Evolutionary conservation across 2,329 filamentous ascomycete species (phyloP).

Genomic region (Penicillium sclerotiorum): DNA sequence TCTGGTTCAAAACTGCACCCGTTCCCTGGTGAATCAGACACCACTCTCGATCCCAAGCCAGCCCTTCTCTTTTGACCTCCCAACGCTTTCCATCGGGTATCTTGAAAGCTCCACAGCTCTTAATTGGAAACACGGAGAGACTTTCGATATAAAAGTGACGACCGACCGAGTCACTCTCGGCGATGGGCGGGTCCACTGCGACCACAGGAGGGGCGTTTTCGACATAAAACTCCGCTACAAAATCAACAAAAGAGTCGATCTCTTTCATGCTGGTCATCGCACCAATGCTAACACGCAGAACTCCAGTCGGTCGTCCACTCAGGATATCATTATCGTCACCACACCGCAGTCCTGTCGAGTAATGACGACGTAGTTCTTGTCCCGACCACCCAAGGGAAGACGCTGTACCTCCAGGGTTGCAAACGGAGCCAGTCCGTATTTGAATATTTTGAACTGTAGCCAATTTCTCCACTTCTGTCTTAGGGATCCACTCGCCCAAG

Average conservation of each 20-base stretch:
- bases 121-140: constrained; percentile 84
- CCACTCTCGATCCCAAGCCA: constrained; percentile 97
- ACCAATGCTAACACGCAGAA: constrained; percentile 82
- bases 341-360: constrained; percentile 81
- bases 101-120: constrained; percentile 82
- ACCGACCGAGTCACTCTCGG: constrained; percentile 14
- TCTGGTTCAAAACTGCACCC: constrained; percentile 82
- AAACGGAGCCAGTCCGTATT: constrained; percentile 83
- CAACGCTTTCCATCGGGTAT: constrained; percentile 68
- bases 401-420: constrained; percentile 87
- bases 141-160: constrained; percentile 59
- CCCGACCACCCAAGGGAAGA: constrained; percentile 70
- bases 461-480: constrained; percentile 84
- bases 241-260: constrained; percentile 70
- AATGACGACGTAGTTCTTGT: constrained; percentile 83
- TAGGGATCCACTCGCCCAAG: constrained; percentile 73
- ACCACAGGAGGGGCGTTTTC: constrained; percentile 32
- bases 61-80: constrained; percentile 78
- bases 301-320: constrained; percentile 81
- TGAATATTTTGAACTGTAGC: constrained; percentile 78
- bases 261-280: constrained; percentile 84
- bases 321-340: constrained; percentile 81
- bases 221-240: constrained; percentile 71
- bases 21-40: constrained; percentile 88
- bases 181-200: constrained; percentile 19